These are phyloP conservation scores for Botrytis pseudocinerea DNA, from an alignment of 2,329 filamentous ascomycete species.

Conservation along the genomic window DNA sequence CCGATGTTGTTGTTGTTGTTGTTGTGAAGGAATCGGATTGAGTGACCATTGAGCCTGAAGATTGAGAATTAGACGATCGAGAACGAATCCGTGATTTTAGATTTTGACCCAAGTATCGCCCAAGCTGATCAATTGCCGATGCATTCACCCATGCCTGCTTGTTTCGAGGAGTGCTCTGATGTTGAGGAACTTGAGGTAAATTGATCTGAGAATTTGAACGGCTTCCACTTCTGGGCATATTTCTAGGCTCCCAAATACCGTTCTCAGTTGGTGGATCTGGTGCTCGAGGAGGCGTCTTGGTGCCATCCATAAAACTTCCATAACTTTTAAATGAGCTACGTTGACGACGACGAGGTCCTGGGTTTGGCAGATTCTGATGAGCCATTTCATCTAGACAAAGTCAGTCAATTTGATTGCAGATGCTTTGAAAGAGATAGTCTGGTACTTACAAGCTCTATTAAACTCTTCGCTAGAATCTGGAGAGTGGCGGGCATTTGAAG, in stretches of 20 bases:
- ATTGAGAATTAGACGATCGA: slow-evolving; percentile 4
- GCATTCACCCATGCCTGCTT: slow-evolving; percentile 5
- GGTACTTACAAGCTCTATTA: slow-evolving; percentile 12
- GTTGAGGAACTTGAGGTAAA: slow-evolving; percentile 6
- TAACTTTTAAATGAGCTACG: not conserved
- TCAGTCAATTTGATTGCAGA: not conserved
- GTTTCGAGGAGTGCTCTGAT: slow-evolving; percentile 8
- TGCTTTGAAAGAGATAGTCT: no score
- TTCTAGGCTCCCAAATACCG: slow-evolving; percentile 7
- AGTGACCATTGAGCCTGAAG: slow-evolving; percentile 6
- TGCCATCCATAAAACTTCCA: slow-evolving; percentile 10
- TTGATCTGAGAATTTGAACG: not conserved
- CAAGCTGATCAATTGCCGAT: slow-evolving; percentile 3
- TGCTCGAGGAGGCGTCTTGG: not conserved
- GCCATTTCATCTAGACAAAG: not conserved
- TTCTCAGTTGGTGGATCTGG: not conserved
- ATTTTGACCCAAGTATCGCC: not conserved
- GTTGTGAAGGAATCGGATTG: slow-evolving; percentile 11
- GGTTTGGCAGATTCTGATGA: slow-evolving; percentile 5
- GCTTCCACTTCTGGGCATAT: not conserved
- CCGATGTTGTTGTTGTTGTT: not conserved
- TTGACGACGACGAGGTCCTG: not conserved
- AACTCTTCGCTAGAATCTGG: slow-evolving; percentile 14
- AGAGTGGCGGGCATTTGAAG: not conserved
- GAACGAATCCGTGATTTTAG: not conserved